phyloP scores from a whole-genome alignment of 2,329 filamentous ascomycete genomes.

The Phaeosphaeriaceae sp. region DNA sequence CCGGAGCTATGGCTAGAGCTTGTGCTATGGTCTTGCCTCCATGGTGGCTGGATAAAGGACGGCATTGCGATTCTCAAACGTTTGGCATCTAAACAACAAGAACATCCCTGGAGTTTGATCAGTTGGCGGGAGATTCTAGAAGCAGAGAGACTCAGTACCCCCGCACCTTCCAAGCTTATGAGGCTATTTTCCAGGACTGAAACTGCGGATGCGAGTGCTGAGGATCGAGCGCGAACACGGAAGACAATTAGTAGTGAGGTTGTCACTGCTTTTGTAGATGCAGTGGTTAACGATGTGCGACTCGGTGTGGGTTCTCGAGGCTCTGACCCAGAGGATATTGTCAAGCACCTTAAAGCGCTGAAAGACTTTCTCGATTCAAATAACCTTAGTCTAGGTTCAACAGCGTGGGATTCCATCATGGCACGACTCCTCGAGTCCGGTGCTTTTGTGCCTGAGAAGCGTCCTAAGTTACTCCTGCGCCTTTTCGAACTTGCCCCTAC shows the following conservation, averaged over 20 bases:
- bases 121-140: slow-evolving; percentile 53
- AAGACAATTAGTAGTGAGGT: slow-evolving; percentile 65
- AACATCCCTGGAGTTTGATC: slow-evolving; percentile 39
- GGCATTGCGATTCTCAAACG: slow-evolving; percentile 50
- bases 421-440: slow-evolving; percentile 60
- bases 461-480: slow-evolving; percentile 52
- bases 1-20: slow-evolving; percentile 60
- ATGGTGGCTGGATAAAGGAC: slow-evolving; percentile 55
- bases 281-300: slow-evolving; percentile 55
- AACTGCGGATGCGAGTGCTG: slow-evolving; percentile 19
- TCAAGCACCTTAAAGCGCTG: slow-evolving; percentile 43
- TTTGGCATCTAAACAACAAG: slow-evolving; percentile 27
- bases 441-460: slow-evolving; percentile 52
- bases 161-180: slow-evolving; percentile 25
- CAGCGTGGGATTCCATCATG: slow-evolving; percentile 55
- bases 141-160: slow-evolving; percentile 31
- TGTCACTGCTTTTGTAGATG: slow-evolving; percentile 61
- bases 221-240: slow-evolving; percentile 42
- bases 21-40: slow-evolving; percentile 59
- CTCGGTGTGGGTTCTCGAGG: slow-evolving; percentile 52
- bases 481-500: slow-evolving; percentile 49
- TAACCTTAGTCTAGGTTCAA: slow-evolving; percentile 48
- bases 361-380: slow-evolving; percentile 47
- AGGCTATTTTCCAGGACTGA: slow-evolving; percentile 29
- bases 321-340: slow-evolving; percentile 41